Conservation (phyloP, 352 stramenopile species). For the Phytopythium helicoides region DNA sequence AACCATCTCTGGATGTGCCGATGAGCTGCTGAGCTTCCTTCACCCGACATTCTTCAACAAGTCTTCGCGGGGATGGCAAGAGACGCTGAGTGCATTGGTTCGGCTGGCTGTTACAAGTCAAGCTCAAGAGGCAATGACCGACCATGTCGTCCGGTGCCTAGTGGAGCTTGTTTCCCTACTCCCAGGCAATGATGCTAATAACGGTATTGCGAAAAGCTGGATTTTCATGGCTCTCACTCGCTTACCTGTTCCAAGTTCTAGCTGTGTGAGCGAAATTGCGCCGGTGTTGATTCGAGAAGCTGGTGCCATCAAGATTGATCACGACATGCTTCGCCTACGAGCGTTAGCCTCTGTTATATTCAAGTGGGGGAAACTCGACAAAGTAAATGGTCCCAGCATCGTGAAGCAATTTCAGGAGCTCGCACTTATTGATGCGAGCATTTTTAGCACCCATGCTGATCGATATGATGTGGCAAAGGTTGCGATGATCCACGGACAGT, state of each 20-base stretch:
- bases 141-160: slow-evolving; percentile 1
- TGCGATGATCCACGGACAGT: slow-evolving; percentile 35
- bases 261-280: slow-evolving; percentile 13
- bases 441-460: slow-evolving; percentile 22
- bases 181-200: slow-evolving; percentile 2
- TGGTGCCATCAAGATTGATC: neutral
- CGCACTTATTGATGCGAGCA: slow-evolving; percentile 7
- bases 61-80: slow-evolving; percentile 4
- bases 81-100: neutral
- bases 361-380: slow-evolving; percentile 17
- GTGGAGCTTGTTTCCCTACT: slow-evolving; percentile 4
- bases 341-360: slow-evolving; percentile 28
- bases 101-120: neutral
- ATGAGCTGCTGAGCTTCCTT: slow-evolving; percentile 25
- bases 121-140: neutral
- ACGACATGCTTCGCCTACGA: slow-evolving; percentile 19
- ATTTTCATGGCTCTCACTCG: slow-evolving; percentile 22
- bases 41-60: slow-evolving; percentile 18
- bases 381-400: slow-evolving; percentile 3
- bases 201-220: slow-evolving; percentile 8
- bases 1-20: slow-evolving; percentile 5
- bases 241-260: slow-evolving; percentile 11
- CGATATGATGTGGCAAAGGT: slow-evolving; percentile 46
- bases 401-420: slow-evolving; percentile 14
- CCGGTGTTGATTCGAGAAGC: slow-evolving; percentile 24